Conservation (phyloP, 129 eudicot species). For the Escallonia rubra region DNA sequence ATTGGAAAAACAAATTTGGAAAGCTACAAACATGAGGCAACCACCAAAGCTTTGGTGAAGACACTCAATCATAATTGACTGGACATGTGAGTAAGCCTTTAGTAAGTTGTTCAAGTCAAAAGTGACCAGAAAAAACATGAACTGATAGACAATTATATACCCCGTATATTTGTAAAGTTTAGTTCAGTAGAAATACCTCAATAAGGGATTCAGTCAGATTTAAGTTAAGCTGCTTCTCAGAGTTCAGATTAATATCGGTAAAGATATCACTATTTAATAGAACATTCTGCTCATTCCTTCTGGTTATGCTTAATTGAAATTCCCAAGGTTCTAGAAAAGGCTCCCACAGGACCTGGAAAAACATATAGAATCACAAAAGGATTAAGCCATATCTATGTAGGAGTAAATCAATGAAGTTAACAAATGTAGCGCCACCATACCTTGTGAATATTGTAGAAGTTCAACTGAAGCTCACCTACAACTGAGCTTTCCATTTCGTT, state of each 20-base stretch:
- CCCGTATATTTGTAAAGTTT: too few relatives aligned
- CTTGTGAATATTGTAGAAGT: constrained; percentile 93
- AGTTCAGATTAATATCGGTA: constrained; percentile 58
- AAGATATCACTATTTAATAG: constrained; percentile 42
- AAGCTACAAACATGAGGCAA: too few relatives aligned
- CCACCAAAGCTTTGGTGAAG: too few relatives aligned
- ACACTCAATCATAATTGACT: too few relatives aligned
- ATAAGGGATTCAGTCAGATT: constrained; percentile 76
- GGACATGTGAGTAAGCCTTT: constrained; percentile 1
- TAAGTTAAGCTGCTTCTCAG: constrained; percentile 65
- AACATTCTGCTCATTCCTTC: constrained; percentile 49
- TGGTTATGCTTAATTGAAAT: constrained; percentile 47
- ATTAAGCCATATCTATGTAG: too few relatives aligned
- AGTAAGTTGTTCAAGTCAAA: not conserved
- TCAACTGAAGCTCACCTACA: constrained; percentile 68
- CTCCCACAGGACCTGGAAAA: constrained; percentile 87
- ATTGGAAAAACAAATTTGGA: too few relatives aligned
- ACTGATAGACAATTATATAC: not conserved
- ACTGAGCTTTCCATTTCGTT: constrained; percentile 40
- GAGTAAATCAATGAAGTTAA: too few relatives aligned
- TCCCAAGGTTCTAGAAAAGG: constrained; percentile 97
- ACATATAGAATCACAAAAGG: too few relatives aligned
- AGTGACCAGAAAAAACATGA: not conserved
- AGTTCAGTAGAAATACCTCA: constrained; percentile 41
- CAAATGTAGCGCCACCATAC: constrained; percentile 15